Evolutionary conservation across 2,329 filamentous ascomycete species (phyloP).

Genomic region (Alternaria viburni): DNA sequence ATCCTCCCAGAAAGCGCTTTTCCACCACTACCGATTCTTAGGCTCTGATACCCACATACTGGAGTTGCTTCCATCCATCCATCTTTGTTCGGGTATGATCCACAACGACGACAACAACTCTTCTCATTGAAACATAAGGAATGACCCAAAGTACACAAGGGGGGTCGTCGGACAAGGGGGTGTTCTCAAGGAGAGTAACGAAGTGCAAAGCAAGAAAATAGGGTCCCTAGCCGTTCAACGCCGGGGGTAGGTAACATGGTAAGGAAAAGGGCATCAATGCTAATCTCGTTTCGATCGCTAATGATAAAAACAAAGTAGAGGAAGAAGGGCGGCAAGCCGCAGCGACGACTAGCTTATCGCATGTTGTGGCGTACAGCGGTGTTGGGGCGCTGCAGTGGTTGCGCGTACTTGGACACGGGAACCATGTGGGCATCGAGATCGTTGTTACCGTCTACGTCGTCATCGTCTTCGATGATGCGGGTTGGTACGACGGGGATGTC

Average conservation of each 20-base stretch:
- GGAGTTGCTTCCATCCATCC: slow-evolving; percentile 1
- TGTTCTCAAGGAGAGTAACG: slow-evolving; percentile 14
- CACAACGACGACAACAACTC: background rate
- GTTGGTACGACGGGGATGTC: slow-evolving; percentile 86
- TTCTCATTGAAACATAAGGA: background rate
- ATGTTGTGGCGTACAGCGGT: slow-evolving; percentile 19
- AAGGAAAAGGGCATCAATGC: slow-evolving; percentile 25
- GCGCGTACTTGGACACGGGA: slow-evolving; percentile 47
- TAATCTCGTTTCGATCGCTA: slow-evolving; percentile 19
- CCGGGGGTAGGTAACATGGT: slow-evolving; percentile 9
- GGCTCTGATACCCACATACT: background rate
- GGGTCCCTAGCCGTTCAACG: slow-evolving; percentile 6
- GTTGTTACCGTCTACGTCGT: slow-evolving; percentile 59
- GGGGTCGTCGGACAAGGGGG: slow-evolving; percentile 4
- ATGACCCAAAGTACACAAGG: background rate
- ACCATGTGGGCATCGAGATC: slow-evolving; percentile 42
- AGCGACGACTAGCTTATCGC: slow-evolving; percentile 3
- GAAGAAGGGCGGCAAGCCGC: slow-evolving; percentile 1
- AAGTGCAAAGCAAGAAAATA: background rate
- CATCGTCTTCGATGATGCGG: slow-evolving; percentile 90
- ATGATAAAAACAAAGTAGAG: slow-evolving; percentile 16
- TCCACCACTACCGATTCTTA: background rate
- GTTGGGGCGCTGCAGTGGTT: slow-evolving; percentile 35
- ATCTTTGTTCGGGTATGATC: slow-evolving; percentile 1
- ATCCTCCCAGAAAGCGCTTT: background rate